Base-by-base conservation (phyloP, 2,329 filamentous ascomycete species). In the Aspergillus sp. region DNA sequence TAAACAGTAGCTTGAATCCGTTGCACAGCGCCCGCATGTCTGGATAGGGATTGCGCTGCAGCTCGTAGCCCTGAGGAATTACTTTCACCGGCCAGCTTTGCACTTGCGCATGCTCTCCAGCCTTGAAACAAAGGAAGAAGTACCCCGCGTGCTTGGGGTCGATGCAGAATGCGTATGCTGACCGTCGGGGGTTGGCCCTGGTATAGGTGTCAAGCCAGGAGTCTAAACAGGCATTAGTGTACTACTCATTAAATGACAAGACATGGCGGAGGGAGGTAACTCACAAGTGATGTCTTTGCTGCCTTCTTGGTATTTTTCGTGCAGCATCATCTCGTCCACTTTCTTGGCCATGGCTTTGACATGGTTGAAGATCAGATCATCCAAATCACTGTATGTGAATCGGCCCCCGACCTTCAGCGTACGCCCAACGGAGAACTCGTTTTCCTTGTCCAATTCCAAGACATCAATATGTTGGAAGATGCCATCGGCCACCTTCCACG, bases 391-490 rank as follows among this genome's bases (percentile, higher is more conserved):
- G 79, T 99, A 99, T 7, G 86, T 93, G 76, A 92, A 93, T 73
- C 93, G 93, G 66, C 90, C 90, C 34, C 87, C 89, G 54, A 99
- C 90, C 63, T 90, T 90, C 54, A 99, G 83, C 42, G 89, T 87
- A 66, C 88, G 89, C 61, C 95, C 95, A 3, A 98, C 89, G 0
- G 92, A 93, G 73, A 97, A 98, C 73, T 98, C 93, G 61, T 92
- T 98, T 62, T 96, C 91, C 77, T 99, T 99, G 75, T 96, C 91
- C 70, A 99, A 82, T 77, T 99, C 95, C 40, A 99, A 83, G 34
- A 99, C 93, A 75, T 99, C 95, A 63, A 99, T 91, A 74, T 99
- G 95, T 76, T 99, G 93, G 74, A 93, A 99, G n/a, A 98, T 87
- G 59, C 89, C 89, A 72, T 98, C 92, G 1, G 91, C 89, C 13